Conservation (phyloP, 805 yeast genomes). For the Teunomyces kruisii region DNA sequence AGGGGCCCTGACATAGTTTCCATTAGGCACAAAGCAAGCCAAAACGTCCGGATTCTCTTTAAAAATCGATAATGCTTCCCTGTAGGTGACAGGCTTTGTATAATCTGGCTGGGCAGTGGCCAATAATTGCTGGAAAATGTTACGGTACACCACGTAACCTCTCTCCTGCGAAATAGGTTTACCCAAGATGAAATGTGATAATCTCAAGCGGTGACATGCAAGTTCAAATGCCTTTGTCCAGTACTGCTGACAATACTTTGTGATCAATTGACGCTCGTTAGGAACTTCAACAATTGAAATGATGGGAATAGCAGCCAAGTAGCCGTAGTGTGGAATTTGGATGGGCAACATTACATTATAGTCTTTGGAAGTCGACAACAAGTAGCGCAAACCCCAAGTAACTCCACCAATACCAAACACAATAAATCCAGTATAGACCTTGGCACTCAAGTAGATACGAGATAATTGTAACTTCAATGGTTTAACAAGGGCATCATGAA, state of each 20-base stretch:
- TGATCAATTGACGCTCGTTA: slow-evolving; percentile 5
- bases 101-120: slow-evolving; percentile 51
- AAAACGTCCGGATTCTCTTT: slow-evolving; percentile 37
- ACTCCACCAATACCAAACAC: slow-evolving; percentile 70
- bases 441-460: slow-evolving; percentile 68
- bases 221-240: slow-evolving; percentile 64
- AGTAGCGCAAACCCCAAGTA: slow-evolving; percentile 45
- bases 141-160: slow-evolving; percentile 63
- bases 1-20: slow-evolving; percentile 83
- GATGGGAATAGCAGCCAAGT: slow-evolving; percentile 1
- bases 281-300: background rate
- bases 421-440: slow-evolving; percentile 73
- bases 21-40: slow-evolving; percentile 76
- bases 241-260: slow-evolving; percentile 43
- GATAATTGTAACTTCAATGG: slow-evolving; percentile 72
- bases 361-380: slow-evolving; percentile 16
- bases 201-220: slow-evolving; percentile 56
- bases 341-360: slow-evolving; percentile 24
- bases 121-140: slow-evolving; percentile 43
- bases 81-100: slow-evolving; percentile 51
- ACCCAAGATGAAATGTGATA: slow-evolving; percentile 79
- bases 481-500: slow-evolving; percentile 82
- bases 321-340: background rate
- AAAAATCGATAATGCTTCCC: slow-evolving; percentile 47
- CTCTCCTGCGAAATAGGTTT: slow-evolving; percentile 63